A percentile compares a stretch with the other conserved stretches of the same genome.
These are phyloP conservation scores for Xylaria bambusicola DNA, from an alignment of 495 filamentous ascomycete species.

Conservation along the genomic window DNA sequence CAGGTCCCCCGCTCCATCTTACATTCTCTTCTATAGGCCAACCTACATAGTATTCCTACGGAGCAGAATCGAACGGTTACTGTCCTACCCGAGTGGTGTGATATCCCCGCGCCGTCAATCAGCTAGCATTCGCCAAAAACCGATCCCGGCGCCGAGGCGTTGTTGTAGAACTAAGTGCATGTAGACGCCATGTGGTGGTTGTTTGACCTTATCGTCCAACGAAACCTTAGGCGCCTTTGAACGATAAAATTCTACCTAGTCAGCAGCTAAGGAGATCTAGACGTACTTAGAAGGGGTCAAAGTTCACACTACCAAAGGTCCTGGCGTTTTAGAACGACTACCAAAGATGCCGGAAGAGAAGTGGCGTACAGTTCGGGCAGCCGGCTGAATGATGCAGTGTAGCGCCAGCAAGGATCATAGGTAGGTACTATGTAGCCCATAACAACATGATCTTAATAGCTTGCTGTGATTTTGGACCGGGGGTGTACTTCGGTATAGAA, in stretches of 20 bases:
- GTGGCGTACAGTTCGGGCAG: not conserved
- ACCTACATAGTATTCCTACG: too few species aligned
- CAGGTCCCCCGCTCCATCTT: not conserved
- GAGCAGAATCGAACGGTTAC: not conserved
- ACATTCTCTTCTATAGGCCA: too few species aligned
- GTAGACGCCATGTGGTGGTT: not conserved
- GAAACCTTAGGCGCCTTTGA: not conserved
- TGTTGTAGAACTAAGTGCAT: not conserved
- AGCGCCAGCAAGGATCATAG: not conserved
- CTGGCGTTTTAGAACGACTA: not conserved
- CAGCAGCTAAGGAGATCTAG: not conserved
- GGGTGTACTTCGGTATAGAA: not conserved
- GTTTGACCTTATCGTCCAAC: not conserved
- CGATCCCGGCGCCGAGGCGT: not conserved
- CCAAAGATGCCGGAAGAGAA: not conserved
- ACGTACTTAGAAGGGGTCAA: not conserved
- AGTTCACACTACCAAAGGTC: too few species aligned
- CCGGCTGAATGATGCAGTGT: conserved; percentile 12
- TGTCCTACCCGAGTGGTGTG: not conserved
- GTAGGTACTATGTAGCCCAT: too few species aligned
- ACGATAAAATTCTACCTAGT: not conserved
- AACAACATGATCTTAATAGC: not conserved
- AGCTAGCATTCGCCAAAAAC: not conserved
- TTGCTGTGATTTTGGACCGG: not conserved
- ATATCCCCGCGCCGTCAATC: conserved; percentile 1